Conservation (phyloP, 225 moss, liverwort and hornwort genomes). For the Thuidium tamariscinum region DNA sequence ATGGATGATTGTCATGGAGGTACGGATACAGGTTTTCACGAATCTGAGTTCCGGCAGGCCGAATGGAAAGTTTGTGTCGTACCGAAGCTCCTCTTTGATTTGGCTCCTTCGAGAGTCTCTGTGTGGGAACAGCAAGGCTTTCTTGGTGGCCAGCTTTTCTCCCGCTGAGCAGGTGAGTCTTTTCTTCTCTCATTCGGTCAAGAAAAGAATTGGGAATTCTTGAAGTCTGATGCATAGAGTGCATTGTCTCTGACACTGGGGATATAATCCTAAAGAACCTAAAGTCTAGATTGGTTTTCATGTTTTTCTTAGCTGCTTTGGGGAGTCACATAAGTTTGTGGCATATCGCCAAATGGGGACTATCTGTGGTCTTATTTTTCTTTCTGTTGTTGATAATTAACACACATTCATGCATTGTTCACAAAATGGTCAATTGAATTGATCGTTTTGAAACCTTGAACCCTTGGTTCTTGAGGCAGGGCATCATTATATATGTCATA, state of each 20-base stretch:
- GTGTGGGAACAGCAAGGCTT: constrained; percentile 43
- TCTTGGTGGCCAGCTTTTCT: constrained; percentile 63
- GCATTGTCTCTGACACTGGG: not conserved
- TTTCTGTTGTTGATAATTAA: not conserved
- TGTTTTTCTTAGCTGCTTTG: not conserved
- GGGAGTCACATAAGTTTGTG: too few relatives aligned
- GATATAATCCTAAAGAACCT: not conserved
- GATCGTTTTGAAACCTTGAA: not conserved
- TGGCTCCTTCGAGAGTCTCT: constrained; percentile 74
- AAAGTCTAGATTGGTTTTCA: not conserved
- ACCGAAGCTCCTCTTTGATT: constrained; percentile 54
- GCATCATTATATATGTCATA: not conserved
- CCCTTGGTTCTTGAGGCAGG: not conserved
- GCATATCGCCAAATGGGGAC: too few relatives aligned
- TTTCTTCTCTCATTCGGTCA: not conserved
- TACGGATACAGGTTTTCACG: constrained; percentile 41
- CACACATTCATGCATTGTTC: not conserved
- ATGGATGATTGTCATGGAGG: not conserved
- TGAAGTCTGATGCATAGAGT: not conserved
- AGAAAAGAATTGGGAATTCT: not conserved
- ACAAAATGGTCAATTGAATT: not conserved
- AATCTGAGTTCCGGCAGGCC: constrained; percentile 43
- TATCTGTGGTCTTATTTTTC: not conserved
- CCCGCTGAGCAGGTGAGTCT: constrained; percentile 63
- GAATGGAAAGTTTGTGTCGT: constrained; percentile 59